These are phyloP conservation scores for Diaporthe sp. DNA, from an alignment of 2,329 filamentous ascomycete genomes.

Conservation along the genomic window DNA sequence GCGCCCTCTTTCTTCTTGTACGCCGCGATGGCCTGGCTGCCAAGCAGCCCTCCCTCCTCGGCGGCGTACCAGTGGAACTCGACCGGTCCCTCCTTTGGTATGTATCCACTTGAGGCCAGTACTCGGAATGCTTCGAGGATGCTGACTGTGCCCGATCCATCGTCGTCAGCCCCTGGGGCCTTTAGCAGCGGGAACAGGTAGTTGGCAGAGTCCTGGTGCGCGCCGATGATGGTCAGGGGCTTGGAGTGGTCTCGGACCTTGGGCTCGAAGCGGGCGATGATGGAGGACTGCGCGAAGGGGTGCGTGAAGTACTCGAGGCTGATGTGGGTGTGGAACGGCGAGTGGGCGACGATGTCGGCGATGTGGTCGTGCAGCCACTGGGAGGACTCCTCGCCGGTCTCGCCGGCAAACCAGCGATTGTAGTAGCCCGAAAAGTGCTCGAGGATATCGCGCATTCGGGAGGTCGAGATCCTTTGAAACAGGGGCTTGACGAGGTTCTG, in stretches of 20 bases:
- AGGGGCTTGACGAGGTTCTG: conserved; percentile 70
- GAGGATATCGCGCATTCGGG: conserved; percentile 75
- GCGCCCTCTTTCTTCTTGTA: conserved; percentile 73
- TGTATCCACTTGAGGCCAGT: conserved; percentile 63
- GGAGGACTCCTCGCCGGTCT: conserved; percentile 51
- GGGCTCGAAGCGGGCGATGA: conserved; percentile 76
- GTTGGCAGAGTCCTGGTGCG: conserved; percentile 83
- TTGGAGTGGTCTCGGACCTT: conserved; percentile 52
- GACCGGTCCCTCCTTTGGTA: conserved; percentile 59
- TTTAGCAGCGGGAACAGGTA: conserved; percentile 77
- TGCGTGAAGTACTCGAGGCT: conserved; percentile 70
- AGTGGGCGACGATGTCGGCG: conserved; percentile 51
- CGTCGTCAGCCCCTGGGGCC: conserved; percentile 81
- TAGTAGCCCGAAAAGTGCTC: conserved; percentile 73
- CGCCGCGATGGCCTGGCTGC: conserved; percentile 79
- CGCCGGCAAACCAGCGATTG: conserved; percentile 67
- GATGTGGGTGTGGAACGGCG: conserved; percentile 55
- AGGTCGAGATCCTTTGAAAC: conserved; percentile 70
- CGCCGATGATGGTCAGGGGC: conserved; percentile 70
- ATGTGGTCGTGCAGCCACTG: conserved; percentile 55
- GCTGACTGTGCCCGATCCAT: conserved; percentile 79
- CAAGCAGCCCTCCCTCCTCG: conserved; percentile 84
- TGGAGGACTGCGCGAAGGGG: conserved; percentile 77
- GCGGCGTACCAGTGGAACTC: conserved; percentile 90
- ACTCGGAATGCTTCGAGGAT: conserved; percentile 80